Base-by-base conservation (phyloP, 1,139 yeast genomes). In the Entelexis sorbosivorans region DNA sequence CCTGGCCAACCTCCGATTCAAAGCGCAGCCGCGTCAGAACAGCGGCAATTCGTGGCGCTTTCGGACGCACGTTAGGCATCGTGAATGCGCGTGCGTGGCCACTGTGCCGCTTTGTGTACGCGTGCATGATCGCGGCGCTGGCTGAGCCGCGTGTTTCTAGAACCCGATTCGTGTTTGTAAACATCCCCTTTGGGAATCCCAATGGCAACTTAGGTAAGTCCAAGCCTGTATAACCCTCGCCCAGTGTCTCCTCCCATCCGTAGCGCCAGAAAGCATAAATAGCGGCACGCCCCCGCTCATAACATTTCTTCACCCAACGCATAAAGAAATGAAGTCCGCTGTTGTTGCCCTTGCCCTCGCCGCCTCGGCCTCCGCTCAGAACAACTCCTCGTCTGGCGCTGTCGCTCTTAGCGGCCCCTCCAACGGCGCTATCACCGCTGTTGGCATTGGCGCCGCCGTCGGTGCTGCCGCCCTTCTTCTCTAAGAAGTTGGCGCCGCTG, bases 391-490 rank as follows among this genome's bases (percentile, higher is more conserved):
- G 36, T 19, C 28, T 31, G 43, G 44, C 22, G 49, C 51, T 35
- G 47, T 20, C 38, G 45, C 35, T 46, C 38, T 50, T 31, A 32
- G 31, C 50, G 38, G 45, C 24, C 48, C 35, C 38, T 35, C 54
- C 49, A 46, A 48, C 55, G 58, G 54, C n/a, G 56, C 58, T 44
- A 26, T 49, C 47, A 36, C 50, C 50, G 49, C 57, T 44, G 55
- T 45, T 29, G 57, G 53, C 38, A 56, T 52, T 46, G 61, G 54
- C 31, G 59, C 56, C 38, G 58, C 50, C 35, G 53, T 57, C 26
- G 59, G 60, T 47, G 57, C 52, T 36, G 61, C 59, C 29, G 61
- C 61, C 36, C 49, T 54, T 44, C 33, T 58, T 32, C 57, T 59
- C 49, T 59, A 59, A 59, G 57, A 26, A 39, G 52, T n/a, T 22